Percentiles rank a stretch among this genome's conserved stretches.
These are phyloP conservation scores for Thymus mandschuricus DNA, from an alignment of 257 asterid species.

Conservation along the genomic window DNA sequence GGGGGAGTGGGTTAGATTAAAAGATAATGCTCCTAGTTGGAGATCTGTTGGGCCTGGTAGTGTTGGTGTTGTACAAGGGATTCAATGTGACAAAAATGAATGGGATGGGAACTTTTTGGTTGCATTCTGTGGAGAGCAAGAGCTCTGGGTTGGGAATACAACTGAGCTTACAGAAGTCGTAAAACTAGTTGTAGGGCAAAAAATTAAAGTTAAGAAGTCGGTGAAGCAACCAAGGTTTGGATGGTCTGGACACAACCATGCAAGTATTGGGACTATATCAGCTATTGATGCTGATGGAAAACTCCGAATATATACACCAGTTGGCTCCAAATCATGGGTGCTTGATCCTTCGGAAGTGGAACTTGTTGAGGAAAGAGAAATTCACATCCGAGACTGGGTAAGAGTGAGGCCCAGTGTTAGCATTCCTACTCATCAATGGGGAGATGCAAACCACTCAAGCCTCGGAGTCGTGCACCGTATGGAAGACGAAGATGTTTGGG, in stretches of 20 bases:
- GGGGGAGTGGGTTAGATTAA: conserved; percentile 88
- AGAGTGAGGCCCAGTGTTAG: conserved; percentile 61
- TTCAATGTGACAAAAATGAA: conserved; percentile 65
- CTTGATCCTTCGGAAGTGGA: conserved; percentile 94
- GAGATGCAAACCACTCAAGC: conserved; percentile 70
- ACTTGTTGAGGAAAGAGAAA: conserved; percentile 67
- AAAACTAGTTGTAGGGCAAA: conserved; percentile 68
- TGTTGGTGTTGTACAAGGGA: conserved; percentile 88
- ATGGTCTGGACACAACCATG: conserved; percentile 93
- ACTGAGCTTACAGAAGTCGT: conserved; percentile 53
- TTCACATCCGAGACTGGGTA: conserved; percentile 80
- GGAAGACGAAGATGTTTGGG: conserved; percentile 85
- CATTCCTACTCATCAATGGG: conserved; percentile 91
- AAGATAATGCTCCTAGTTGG: conserved; percentile 61
- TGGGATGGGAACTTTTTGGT: conserved; percentile 67
- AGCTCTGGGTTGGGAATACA: conserved; percentile 70
- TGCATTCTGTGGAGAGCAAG: conserved; percentile 94
- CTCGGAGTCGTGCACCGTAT: conserved; percentile 92
- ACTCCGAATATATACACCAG: conserved; percentile 86
- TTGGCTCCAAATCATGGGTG: conserved; percentile 85
- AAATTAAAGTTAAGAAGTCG: conserved; percentile 58
- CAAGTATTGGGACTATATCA: conserved; percentile 74
- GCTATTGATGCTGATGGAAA: conserved; percentile 94
- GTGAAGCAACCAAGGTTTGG: conserved; percentile 92
- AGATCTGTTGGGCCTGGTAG: conserved; percentile 79